These are phyloP conservation scores for Lasiosphaeria ovina DNA, from an alignment of 495 filamentous ascomycete species.

Conservation along the genomic window DNA sequence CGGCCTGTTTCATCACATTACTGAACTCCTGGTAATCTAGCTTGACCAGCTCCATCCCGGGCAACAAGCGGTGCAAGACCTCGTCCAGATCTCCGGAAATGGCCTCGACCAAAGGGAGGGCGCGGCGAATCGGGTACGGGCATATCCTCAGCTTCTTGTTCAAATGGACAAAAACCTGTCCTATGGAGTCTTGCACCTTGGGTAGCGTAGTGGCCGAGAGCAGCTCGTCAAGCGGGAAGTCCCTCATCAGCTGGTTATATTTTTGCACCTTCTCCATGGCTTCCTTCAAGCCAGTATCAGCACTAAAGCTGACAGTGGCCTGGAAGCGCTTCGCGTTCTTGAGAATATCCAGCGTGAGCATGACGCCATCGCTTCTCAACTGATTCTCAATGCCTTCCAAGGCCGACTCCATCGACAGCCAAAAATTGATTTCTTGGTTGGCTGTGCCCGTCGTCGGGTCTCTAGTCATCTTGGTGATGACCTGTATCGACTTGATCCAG, in stretches of 20 bases:
- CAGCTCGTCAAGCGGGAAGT: constrained; percentile 93
- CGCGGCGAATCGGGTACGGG: constrained; percentile 88
- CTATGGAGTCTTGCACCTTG: constrained; percentile 87
- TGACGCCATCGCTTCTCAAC: constrained; percentile 81
- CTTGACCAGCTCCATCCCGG: constrained; percentile 84
- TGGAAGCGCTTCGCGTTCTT: constrained; percentile 95
- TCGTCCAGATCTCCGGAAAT: constrained; percentile 91
- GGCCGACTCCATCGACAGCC: constrained; percentile 91
- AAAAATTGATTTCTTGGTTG: constrained; percentile 97
- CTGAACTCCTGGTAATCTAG: constrained; percentile 89
- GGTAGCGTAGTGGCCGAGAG: constrained; percentile 84
- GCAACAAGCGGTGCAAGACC: constrained; percentile 78
- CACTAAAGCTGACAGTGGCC: constrained; percentile 90
- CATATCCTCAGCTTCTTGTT: constrained; percentile 96
- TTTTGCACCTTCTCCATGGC: constrained; percentile 93
- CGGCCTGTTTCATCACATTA: constrained; percentile 74
- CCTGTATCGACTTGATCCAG: constrained; percentile 98
- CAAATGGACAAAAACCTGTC: constrained; percentile 83
- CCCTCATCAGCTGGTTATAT: constrained; percentile 97
- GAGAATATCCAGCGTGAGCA: constrained; percentile 88
- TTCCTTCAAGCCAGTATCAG: constrained; percentile 93
- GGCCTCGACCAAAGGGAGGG: constrained; percentile 93
- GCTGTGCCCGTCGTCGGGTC: constrained; percentile 87
- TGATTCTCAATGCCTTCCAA: constrained; percentile 88
- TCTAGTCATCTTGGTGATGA: constrained; percentile 90